Conservation (phyloP, 2,329 filamentous ascomycete species). For the Pyricularia grisea region DNA sequence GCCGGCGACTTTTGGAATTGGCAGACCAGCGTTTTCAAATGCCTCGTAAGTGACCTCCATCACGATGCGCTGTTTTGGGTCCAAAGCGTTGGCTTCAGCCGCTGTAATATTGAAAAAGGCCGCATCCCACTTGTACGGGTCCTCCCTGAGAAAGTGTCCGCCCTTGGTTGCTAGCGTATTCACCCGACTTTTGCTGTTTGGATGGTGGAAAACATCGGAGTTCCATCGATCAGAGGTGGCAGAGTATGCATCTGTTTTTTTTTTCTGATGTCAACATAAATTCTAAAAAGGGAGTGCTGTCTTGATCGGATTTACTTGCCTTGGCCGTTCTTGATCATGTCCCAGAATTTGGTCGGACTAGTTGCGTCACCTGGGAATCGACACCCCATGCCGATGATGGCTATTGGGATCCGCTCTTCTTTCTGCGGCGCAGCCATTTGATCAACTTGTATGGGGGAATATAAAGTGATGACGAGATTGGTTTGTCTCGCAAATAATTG, state of each 20-base stretch:
- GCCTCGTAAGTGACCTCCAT: slow-evolving; percentile 23
- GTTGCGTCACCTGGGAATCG: neutral
- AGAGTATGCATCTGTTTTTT: neutral
- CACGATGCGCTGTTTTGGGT: slow-evolving; percentile 43
- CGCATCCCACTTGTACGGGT: slow-evolving; percentile 38
- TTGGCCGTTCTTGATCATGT: neutral
- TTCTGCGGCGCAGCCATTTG: no score
- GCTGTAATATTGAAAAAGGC: slow-evolving; percentile 43
- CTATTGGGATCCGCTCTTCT: neutral
- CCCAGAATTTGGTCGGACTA: neutral
- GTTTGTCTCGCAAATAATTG: no score
- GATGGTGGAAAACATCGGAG: neutral
- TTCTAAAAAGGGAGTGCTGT: no score
- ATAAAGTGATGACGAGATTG: no score
- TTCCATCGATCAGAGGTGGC: neutral
- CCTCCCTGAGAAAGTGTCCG: slow-evolving; percentile 33
- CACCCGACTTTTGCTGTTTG: neutral
- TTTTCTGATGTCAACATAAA: neutral
- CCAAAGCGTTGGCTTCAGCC: slow-evolving; percentile 41
- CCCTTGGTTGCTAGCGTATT: slow-evolving; percentile 9
- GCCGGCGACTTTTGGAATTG: slow-evolving; percentile 35
- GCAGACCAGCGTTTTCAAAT: slow-evolving; percentile 35
- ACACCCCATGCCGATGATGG: neutral
- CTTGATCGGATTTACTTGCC: neutral
- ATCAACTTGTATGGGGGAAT: no score